Evolutionary conservation across 2,329 filamentous ascomycete genomes (phyloP).

Genomic region (Byssoonygena ceratinophila): DNA sequence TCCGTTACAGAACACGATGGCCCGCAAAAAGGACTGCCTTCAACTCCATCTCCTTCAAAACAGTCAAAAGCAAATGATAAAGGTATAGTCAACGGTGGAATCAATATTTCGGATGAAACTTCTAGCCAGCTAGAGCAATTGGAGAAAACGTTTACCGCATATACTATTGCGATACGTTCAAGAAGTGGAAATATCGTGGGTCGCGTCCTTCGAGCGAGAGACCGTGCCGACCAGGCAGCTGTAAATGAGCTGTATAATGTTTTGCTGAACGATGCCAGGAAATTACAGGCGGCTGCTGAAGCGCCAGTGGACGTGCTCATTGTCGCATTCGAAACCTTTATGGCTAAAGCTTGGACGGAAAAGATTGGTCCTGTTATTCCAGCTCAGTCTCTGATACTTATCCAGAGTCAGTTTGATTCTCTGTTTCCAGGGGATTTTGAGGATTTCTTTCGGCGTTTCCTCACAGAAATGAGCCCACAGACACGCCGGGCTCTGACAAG

Average conservation of each 20-base stretch:
- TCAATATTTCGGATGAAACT: conserved; percentile 41
- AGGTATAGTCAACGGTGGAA: conserved; percentile 40
- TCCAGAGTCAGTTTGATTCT: conserved; percentile 49
- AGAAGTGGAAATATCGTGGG: conserved; percentile 81
- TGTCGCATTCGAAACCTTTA: conserved; percentile 85
- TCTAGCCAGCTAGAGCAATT: conserved; percentile 59
- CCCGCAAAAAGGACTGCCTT: conserved; percentile 1
- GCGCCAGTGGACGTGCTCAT: conserved; percentile 75
- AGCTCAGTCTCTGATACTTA: conserved; percentile 55
- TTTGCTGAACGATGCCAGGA: conserved; percentile 71
- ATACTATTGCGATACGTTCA: conserved; percentile 69
- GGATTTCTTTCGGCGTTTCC: conserved; percentile 45
- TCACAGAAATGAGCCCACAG: conserved; percentile 46
- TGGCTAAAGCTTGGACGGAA: conserved; percentile 76
- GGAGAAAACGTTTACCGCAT: conserved; percentile 76
- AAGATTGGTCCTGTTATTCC: conserved; percentile 79
- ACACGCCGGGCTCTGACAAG: conserved; percentile 68
- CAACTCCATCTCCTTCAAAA: conserved; percentile 22
- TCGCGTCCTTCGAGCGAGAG: conserved; percentile 59
- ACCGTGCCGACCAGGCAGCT: conserved; percentile 60
- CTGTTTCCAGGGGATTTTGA: conserved; percentile 42
- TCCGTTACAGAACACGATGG: conserved; percentile 27
- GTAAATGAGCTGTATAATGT: conserved; percentile 88
- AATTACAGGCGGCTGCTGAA: conserved; percentile 64
- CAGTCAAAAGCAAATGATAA: conserved; percentile 39